phyloP scores from a whole-genome alignment of 1,284 basidiomycete species.

The Sporisorium iseilematis-ciliati region DNA sequence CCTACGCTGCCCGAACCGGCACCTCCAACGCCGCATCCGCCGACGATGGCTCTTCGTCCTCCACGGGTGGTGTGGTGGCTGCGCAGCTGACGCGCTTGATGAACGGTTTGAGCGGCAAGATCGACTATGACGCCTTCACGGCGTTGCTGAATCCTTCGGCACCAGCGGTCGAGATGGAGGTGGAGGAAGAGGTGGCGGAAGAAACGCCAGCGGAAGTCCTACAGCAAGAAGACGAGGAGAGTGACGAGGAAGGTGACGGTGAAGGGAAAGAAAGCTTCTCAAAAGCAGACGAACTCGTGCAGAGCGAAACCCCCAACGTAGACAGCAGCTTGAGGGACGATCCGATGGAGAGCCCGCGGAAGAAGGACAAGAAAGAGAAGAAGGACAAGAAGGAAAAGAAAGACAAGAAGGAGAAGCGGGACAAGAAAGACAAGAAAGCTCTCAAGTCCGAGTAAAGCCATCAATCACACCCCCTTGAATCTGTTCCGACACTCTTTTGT shows the following conservation, averaged over 20 bases:
- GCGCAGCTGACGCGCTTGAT: constrained; percentile 35
- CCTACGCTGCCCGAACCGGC: constrained; percentile 39
- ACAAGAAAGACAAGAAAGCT: constrained; percentile 17
- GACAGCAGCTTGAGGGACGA: constrained; percentile 4
- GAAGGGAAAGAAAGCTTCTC: constrained; percentile 15
- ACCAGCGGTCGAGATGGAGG: neutral
- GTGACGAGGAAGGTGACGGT: neutral
- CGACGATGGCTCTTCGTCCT: neutral
- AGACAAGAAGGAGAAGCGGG: constrained; percentile 26
- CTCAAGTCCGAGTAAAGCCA: constrained; percentile 14
- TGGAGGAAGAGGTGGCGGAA: neutral
- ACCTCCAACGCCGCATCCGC: constrained; percentile 21
- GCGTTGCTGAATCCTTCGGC: neutral
- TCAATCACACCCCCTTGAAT: too few species aligned
- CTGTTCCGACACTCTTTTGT: neutral
- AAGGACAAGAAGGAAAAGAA: constrained; percentile 32
- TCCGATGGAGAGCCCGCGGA: constrained; percentile 3
- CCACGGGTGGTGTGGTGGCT: constrained; percentile 40
- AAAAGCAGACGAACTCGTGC: constrained; percentile 5
- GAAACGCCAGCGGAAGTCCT: constrained; percentile 8
- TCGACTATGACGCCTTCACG: constrained; percentile 32
- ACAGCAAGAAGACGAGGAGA: neutral
- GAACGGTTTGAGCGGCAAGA: constrained; percentile 38
- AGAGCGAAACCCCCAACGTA: constrained; percentile 14
- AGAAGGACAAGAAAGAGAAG: constrained; percentile 25